A percentile compares a stretch with the other conserved stretches of the same genome.
phyloP scores from a whole-genome alignment of 176 grass and related monocot species.

The Carex cristatella region DNA sequence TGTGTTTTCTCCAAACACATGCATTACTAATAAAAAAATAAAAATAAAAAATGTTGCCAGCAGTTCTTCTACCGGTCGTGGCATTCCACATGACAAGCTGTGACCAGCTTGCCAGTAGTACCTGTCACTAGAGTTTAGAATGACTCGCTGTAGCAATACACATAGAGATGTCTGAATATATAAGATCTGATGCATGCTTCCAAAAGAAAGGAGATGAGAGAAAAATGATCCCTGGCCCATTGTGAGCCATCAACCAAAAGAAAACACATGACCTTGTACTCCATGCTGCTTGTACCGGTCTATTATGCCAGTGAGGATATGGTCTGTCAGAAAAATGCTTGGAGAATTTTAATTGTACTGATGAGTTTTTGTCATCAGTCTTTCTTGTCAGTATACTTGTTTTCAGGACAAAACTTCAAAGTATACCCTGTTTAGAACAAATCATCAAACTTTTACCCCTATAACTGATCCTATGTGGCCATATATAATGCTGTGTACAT shows the following conservation, averaged over 20 bases:
- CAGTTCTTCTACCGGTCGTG: neutral
- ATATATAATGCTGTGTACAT: neutral
- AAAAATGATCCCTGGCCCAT: slow-evolving; percentile 3
- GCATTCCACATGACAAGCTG: neutral
- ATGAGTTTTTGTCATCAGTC: neutral
- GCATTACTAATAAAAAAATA: neutral
- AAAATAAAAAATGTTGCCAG: neutral
- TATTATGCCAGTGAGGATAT: slow-evolving; percentile 23
- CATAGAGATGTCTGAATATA: neutral
- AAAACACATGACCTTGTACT: slow-evolving; percentile 24
- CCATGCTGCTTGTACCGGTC: slow-evolving; percentile 4
- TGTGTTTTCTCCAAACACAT: neutral
- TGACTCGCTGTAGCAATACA: neutral
- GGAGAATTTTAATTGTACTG: slow-evolving; percentile 20
- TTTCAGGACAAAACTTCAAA: neutral
- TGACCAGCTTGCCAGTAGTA: neutral
- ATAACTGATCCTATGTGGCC: neutral
- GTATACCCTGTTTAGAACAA: neutral
- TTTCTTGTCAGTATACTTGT: neutral
- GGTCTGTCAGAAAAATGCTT: slow-evolving; percentile 20
- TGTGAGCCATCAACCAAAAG: slow-evolving; percentile 15
- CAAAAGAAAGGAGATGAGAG: slow-evolving; percentile 6
- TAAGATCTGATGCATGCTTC: neutral
- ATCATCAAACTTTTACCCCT: neutral
- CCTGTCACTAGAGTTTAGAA: neutral